Evolutionary conservation across 352 stramenopile genomes (phyloP), one percentile per base, ranked within the genome.

Genomic region (Blastocystis sp.): DNA sequence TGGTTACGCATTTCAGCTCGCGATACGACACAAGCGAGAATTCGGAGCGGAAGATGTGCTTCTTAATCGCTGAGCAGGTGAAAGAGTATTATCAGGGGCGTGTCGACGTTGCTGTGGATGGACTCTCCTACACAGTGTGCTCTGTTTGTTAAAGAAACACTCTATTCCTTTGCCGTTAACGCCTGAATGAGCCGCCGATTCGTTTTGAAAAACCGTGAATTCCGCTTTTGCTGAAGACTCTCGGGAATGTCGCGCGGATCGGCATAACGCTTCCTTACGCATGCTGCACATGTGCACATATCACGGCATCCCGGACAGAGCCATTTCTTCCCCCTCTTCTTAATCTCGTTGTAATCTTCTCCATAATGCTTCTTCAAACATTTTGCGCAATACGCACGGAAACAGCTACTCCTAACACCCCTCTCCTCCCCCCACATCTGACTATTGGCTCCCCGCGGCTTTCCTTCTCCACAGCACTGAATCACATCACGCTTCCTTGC

Each of bases 1-100:
- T 95, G 0, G 59, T 96, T 53, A 96, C 93, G 76, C 93, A 96
- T 90, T 95, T 96, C 89, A 94, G 91, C 61, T 88, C 92, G 2
- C 89, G 92, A 11, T 94, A 84, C 69, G 48, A 56, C 48, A 56
- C 48, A 56, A 56, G 14, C 14, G 5, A 7, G 5, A 7, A 14
- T 7, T 56, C 48, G 5, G 48, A 56, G 14, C 5, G 14, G 5
- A 7, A 14, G 48, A 56, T 56, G 48, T 7, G 14, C 5, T 56
- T 17, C 14, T 56, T 56, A 14, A 56, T 56, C 48, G 5, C 5
- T 56, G 48, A 14, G 5, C 48, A 56, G 14, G 48, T 56, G 48
- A 7, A 56, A 56, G 48, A 56, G 48, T 56, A 14, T 7, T 56
- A 17, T 14, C 5, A 56, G 48, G 48, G 48, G 48, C 5, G 48